Evolutionary conservation across 345 rosid genomes (phyloP), one percentile per base, ranked within the genome.

Genomic region (Pseudoturritis turrita): DNA sequence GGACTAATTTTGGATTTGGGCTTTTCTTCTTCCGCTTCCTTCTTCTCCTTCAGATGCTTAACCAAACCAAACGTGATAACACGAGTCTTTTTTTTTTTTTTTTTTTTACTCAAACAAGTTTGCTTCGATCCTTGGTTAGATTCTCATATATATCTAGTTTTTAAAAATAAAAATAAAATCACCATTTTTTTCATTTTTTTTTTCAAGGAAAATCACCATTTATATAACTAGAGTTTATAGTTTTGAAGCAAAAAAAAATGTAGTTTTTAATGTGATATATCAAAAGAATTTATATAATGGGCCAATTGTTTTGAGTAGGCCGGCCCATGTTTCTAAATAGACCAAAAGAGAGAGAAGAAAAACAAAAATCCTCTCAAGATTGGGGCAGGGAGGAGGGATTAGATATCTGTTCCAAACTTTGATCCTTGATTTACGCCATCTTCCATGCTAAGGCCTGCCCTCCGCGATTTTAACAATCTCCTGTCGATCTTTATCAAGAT

Each of bases 1-100:
- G 15, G 44, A 54, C 21, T 43, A 4, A 15, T n/a, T 31, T 69
- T 47, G 41, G 37, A 50, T 67, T 71, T 58, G 74, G 78, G 62
- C 61, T 75, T 68, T n/a, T 74, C 78, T 43, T 67, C 78, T 50
- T 74, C 76, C 12, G 25, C 62, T 35, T 66, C 72, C 12, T 57
- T 19, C 12, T 57, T 19, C 15, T 50, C 71, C 17, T 58, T 7
- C 63, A 41, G 45, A 41, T 65, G 47, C 68, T 50, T 47, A 45
- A 66, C 68, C 37, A 62, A 59, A 69, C 19, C 52, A 68, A 62
- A 61, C 79, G 64, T 69, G 65, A 59, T 65, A 3, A 65, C 3
- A 65, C 72, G 55, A 56, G 65, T 45, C 43, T 54, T 43, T 14
- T 44, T 65, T 64, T 49, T 45, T 41, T 35, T 40, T 51, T 33